Conservation (phyloP, 176 grass and related monocot genomes). For the Eremochloa ophiuroides region DNA sequence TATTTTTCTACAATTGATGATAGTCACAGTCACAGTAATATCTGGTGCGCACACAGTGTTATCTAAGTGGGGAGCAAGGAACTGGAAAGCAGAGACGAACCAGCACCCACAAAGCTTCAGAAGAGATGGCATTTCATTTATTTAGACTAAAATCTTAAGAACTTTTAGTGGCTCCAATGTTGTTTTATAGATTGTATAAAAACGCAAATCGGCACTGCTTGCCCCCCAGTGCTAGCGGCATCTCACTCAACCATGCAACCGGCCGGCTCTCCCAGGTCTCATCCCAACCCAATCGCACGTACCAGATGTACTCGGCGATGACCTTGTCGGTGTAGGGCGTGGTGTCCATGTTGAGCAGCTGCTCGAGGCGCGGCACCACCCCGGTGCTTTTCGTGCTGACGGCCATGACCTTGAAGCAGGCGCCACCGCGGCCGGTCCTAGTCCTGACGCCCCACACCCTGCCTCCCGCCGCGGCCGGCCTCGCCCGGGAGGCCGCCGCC, state of each 20-base stretch:
- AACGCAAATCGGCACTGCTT: not conserved
- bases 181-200: not conserved
- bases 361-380: slow-evolving; percentile 67
- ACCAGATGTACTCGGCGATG: slow-evolving; percentile 99
- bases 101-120: not conserved
- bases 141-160: not conserved
- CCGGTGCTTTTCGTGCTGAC: slow-evolving; percentile 47
- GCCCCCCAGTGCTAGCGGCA: too few relatives aligned
- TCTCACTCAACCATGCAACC: too few relatives aligned
- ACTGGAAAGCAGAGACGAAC: slow-evolving; percentile 15
- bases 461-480: slow-evolving; percentile 14
- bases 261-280: too few relatives aligned
- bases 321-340: slow-evolving; percentile 69
- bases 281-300: too few relatives aligned
- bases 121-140: not conserved
- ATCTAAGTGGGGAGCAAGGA: slow-evolving; percentile 19
- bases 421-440: slow-evolving; percentile 27
- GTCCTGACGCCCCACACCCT: slow-evolving; percentile 71
- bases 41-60: not conserved
- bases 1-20: too few relatives aligned
- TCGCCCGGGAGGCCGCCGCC: slow-evolving; percentile 32
- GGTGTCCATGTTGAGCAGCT: slow-evolving; percentile 94
- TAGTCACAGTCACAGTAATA: too few relatives aligned
- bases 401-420: slow-evolving; percentile 80
- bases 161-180: not conserved